Percentiles rank a stretch among this genome's conserved stretches.
phyloP scores from a whole-genome alignment of 2,329 filamentous ascomycete genomes.

The Hypoxylon sp. region DNA sequence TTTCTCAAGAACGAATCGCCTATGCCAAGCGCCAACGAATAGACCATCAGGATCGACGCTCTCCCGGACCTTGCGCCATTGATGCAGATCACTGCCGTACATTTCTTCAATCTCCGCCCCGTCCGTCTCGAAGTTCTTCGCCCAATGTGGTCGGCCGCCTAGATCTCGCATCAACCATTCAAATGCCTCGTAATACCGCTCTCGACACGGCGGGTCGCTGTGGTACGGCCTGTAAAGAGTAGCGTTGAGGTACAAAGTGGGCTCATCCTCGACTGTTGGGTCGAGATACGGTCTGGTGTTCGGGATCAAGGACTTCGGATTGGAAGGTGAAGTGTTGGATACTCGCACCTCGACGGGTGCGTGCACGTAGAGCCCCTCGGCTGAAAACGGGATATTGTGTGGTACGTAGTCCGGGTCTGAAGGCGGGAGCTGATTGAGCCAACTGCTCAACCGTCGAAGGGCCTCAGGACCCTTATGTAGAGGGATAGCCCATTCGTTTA shows the following conservation, averaged over 20 bases:
- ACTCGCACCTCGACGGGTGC: slow-evolving; percentile 94
- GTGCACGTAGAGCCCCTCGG: slow-evolving; percentile 85
- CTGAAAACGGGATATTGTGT: slow-evolving; percentile 83
- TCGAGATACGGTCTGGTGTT: slow-evolving; percentile 71
- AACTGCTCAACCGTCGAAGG: slow-evolving; percentile 84
- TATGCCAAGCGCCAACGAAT: slow-evolving; percentile 93
- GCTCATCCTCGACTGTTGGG: slow-evolving; percentile 75
- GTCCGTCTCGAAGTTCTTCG: slow-evolving; percentile 84
- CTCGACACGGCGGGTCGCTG: slow-evolving; percentile 80
- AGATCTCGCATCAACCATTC: slow-evolving; percentile 92
- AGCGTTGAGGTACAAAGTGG: slow-evolving; percentile 90
- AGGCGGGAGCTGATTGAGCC: slow-evolving; percentile 77
- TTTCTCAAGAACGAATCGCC: slow-evolving; percentile 71
- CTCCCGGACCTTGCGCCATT: slow-evolving; percentile 78
- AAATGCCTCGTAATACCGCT: slow-evolving; percentile 88
- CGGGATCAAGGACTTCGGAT: slow-evolving; percentile 43
- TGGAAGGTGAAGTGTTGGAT: slow-evolving; percentile 73
- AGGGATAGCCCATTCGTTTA: slow-evolving; percentile 98
- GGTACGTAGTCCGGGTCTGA: slow-evolving; percentile 75
- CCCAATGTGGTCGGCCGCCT: slow-evolving; percentile 88
- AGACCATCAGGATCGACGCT: slow-evolving; percentile 84
- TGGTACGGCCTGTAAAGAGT: slow-evolving; percentile 89
- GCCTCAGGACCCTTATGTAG: slow-evolving; percentile 89
- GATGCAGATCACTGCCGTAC: slow-evolving; percentile 76
- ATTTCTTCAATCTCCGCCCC: slow-evolving; percentile 73